Evolutionary conservation across 2,329 filamentous ascomycete genomes (phyloP), one percentile per base, ranked within the genome.

Genomic region (Diaporthe sp.): DNA sequence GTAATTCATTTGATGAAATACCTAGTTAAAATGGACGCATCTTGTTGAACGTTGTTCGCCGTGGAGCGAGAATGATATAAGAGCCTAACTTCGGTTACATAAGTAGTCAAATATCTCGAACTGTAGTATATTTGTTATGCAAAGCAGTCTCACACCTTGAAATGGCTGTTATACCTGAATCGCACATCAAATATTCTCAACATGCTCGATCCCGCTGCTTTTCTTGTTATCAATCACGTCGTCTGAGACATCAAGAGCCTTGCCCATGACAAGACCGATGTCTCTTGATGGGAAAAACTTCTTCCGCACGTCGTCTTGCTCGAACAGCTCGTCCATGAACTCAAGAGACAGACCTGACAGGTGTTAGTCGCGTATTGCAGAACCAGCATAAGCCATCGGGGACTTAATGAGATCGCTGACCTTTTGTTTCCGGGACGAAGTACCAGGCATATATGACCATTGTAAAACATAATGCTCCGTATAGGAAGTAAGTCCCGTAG

Each of bases 361-460:
- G 13, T 6, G 10, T 54, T 25, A 54, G 50, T 54, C n/a, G 4
- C 5, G 6, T 54, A 5, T 17, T 13, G 25, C 15, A 28, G 25
- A 3, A 54, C 7, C 25, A 12, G 10, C 4, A 3, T 17, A 28
- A 13, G n/a, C 4, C 2, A 3, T 7, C 25, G 5, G 50, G n/a
- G 3, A 28, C 7, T 54, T 4, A 9, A 54, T 28, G 4, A 12
- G 10, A 54, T 7, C 5, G 15, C 50, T 54, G 3, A 54, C 77
- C 77, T 74, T 79, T 79, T n/a, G 78, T 78, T 64, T 79, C 77
- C 30, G 78, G 78, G 10, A 79, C 61, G 54, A 74, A 78, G 50
- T 78, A 77, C 4, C 50, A 54, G 12, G 75, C 75, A 9, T 72
- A 25, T 1, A 57, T 52, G 9, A 40, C 73, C 73, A 72, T 28